These are phyloP conservation scores for Aspergillus persii DNA, from an alignment of 2,329 filamentous ascomycete species.

Conservation along the genomic window DNA sequence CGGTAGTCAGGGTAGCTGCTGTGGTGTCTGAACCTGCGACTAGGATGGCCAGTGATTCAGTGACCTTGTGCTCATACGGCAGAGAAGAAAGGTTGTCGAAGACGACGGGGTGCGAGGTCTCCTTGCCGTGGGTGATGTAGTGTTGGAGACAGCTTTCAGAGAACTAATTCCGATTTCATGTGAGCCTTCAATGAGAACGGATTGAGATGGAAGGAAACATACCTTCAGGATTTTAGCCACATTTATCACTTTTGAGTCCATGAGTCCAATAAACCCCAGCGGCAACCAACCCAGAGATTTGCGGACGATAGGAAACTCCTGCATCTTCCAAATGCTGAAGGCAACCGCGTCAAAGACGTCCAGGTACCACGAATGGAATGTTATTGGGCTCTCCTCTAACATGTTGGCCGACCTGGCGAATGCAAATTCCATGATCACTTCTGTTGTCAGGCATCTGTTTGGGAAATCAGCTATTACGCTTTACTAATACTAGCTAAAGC, in stretches of 20 bases:
- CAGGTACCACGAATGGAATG: constrained; percentile 2
- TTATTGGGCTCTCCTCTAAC: background rate
- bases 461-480: too few species aligned
- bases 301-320: too few species aligned
- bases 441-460: constrained; percentile 3
- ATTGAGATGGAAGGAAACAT: too few species aligned
- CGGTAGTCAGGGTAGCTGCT: constrained; percentile 9
- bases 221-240: too few species aligned
- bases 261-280: too few species aligned
- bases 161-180: background rate
- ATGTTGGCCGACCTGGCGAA: constrained; percentile 6
- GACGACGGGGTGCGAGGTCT: constrained; percentile 6
- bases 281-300: too few species aligned
- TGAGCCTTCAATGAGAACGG: too few species aligned
- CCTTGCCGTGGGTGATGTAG: constrained; percentile 1
- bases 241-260: too few species aligned
- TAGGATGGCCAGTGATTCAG: constrained; percentile 9
- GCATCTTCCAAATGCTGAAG: too few species aligned
- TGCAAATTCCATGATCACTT: constrained; percentile 8
- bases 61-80: constrained; percentile 1
- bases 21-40: constrained; percentile 11
- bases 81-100: constrained; percentile 5
- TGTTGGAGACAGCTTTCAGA: constrained; percentile 3
- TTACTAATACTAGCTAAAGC: background rate
- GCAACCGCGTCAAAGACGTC: constrained; percentile 1